Percentiles rank a stretch among this genome's conserved stretches.
phyloP scores from a whole-genome alignment of 176 grass and related monocot species.

The Juncus inflexus region DNA sequence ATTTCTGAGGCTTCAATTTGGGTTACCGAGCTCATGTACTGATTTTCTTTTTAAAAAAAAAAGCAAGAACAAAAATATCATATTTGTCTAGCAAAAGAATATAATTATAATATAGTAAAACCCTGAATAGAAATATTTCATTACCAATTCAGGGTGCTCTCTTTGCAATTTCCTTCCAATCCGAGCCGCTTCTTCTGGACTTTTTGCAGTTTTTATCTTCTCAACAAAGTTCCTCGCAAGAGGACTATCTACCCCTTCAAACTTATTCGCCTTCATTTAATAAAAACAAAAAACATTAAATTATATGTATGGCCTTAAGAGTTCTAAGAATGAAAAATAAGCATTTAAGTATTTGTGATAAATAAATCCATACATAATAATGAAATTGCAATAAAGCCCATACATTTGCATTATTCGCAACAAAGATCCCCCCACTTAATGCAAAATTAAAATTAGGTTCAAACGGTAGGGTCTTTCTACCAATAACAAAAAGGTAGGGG shows the following conservation, averaged over 20 bases:
- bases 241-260: conserved; percentile 53
- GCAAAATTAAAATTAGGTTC: background rate
- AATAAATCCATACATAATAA: too few species aligned
- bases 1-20: too few species aligned
- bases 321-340: background rate
- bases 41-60: background rate
- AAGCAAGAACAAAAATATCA: background rate
- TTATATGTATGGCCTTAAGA: background rate
- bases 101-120: background rate
- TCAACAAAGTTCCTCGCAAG: conserved; percentile 50
- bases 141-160: conserved; percentile 71
- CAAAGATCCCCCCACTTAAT: background rate
- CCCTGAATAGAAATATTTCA: background rate
- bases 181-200: conserved; percentile 91
- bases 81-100: conserved; percentile 4
- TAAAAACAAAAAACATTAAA: background rate
- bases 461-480: background rate
- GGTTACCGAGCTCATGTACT: background rate
- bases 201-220: conserved; percentile 76
- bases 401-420: too few species aligned
- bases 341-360: background rate
- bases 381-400: too few species aligned
- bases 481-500: background rate
- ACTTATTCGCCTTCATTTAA: conserved; percentile 74
- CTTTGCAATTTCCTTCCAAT: conserved; percentile 82